phyloP scores from a whole-genome alignment of 2,329 filamentous ascomycete species.

The Arthroderma sp. region DNA sequence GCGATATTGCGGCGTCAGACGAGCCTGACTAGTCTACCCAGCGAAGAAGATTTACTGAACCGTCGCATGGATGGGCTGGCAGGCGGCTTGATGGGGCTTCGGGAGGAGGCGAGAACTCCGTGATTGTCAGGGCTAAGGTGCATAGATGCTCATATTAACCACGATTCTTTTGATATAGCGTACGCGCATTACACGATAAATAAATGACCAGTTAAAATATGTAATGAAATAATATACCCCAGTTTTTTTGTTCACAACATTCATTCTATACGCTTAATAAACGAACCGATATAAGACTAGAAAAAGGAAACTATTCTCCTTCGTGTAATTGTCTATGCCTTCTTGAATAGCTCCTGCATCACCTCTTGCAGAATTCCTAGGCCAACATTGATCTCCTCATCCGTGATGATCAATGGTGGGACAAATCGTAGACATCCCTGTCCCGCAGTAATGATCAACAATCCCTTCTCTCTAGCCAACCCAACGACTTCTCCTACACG shows the following conservation, averaged over 20 bases:
- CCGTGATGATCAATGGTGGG: constrained; percentile 67
- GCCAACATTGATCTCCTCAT: constrained; percentile 66
- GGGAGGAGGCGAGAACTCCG: constrained; percentile 23
- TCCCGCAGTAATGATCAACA: constrained; percentile 84
- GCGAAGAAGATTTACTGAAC: constrained; percentile 43
- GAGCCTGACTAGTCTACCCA: constrained; percentile 41
- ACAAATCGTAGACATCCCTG: constrained; percentile 88
- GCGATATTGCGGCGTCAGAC: constrained; percentile 22
- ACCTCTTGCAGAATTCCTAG: constrained; percentile 61
- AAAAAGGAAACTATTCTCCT: not conserved
- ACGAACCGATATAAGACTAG: not conserved
- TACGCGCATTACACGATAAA: no score
- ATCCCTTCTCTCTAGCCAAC: constrained; percentile 71
- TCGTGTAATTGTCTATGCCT: no score
- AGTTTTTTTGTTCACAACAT: no score
- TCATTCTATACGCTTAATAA: no score
- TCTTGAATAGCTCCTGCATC: constrained; percentile 41
- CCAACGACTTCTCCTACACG: constrained; percentile 51
- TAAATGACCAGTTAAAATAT: no score
- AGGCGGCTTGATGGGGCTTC: constrained; percentile 37
- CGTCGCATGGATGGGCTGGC: constrained; percentile 43
- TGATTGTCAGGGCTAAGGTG: constrained; percentile 8
- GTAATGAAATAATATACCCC: no score
- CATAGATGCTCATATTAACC: no score
- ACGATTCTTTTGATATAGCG: no score